A percentile compares a stretch with the other conserved stretches of the same genome.
These are phyloP conservation scores for Fusarium guadeloupense DNA, from an alignment of 2,329 filamentous ascomycete genomes.

Conservation along the genomic window DNA sequence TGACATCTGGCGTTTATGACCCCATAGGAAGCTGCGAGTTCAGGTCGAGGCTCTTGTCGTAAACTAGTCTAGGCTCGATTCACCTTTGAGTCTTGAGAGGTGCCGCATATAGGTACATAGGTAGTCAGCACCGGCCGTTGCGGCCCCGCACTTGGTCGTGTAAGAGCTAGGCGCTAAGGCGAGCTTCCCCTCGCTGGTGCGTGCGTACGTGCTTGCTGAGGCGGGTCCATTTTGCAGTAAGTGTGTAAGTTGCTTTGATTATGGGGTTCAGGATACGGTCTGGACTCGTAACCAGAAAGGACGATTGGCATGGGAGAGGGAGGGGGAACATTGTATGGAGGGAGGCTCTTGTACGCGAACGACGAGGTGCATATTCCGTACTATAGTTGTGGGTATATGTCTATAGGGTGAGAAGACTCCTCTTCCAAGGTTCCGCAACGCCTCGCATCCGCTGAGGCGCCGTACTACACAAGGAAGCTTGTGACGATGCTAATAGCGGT, in stretches of 20 bases:
- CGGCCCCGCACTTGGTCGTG: conserved; percentile 35
- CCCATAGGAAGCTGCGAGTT: background rate
- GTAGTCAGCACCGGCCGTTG: conserved; percentile 16
- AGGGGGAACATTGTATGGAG: conserved; percentile 3
- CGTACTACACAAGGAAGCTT: conserved; percentile 2
- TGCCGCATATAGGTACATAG: background rate
- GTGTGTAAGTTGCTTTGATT: conserved; percentile 19
- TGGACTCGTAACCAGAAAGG: conserved; percentile 4
- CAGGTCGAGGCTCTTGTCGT: background rate
- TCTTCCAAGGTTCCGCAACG: conserved; percentile 5
- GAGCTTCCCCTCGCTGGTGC: conserved; percentile 21
- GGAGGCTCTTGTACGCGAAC: conserved; percentile 1
- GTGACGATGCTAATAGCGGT: background rate
- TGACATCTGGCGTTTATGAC: background rate
- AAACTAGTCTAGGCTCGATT: background rate
- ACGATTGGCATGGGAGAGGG: conserved; percentile 11
- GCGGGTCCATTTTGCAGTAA: conserved; percentile 9
- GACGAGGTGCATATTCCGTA: background rate
- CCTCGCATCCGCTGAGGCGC: background rate
- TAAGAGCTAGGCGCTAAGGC: conserved; percentile 23
- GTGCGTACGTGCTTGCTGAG: background rate
- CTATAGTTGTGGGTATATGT: too few relatives aligned
- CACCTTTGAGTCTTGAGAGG: conserved; percentile 10
- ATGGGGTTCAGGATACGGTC: conserved; percentile 23
- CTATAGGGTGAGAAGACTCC: background rate